phyloP scores from a whole-genome alignment of 805 yeast genomes.

The Limtongia smithiae region DNA sequence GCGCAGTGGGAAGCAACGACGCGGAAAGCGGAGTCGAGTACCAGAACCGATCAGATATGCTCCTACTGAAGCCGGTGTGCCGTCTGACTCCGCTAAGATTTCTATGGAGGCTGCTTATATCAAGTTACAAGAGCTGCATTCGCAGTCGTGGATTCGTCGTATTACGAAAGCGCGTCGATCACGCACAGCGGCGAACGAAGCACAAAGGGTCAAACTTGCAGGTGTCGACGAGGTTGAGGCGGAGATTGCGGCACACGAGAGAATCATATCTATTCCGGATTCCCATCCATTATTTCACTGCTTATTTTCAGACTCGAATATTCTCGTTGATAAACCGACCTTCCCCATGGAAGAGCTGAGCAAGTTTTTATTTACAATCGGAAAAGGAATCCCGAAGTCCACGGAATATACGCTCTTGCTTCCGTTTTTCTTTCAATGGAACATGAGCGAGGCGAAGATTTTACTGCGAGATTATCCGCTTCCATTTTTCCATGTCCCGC shows the following conservation, averaged over 20 bases:
- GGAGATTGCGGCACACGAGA: slow-evolving; percentile 44
- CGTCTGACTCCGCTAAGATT: slow-evolving; percentile 25
- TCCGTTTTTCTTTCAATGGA: slow-evolving; percentile 59
- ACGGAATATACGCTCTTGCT: slow-evolving; percentile 63
- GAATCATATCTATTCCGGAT: slow-evolving; percentile 46
- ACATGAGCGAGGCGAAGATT: slow-evolving; percentile 58
- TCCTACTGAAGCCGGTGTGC: slow-evolving; percentile 26
- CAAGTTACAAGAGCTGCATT: slow-evolving; percentile 46
- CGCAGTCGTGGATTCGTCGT: slow-evolving; percentile 68
- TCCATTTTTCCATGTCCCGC: slow-evolving; percentile 74
- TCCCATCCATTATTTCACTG: slow-evolving; percentile 55
- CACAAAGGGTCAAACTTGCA: slow-evolving; percentile 36
- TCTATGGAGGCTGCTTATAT: slow-evolving; percentile 38
- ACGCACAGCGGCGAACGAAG: slow-evolving; percentile 39
- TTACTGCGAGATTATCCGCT: slow-evolving; percentile 83
- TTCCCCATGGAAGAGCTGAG: slow-evolving; percentile 53
- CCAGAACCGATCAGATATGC: slow-evolving; percentile 19
- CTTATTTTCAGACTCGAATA: slow-evolving; percentile 48
- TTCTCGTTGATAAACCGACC: slow-evolving; percentile 49
- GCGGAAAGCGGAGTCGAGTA: slow-evolving; percentile 2
- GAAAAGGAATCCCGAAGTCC: slow-evolving; percentile 78
- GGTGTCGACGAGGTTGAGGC: slow-evolving; percentile 39
- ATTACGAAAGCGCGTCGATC: slow-evolving; percentile 42
- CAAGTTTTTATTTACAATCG: slow-evolving; percentile 63
- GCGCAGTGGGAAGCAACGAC: slow-evolving; percentile 1